These are phyloP conservation scores for Daldinia decipiens DNA, from an alignment of 495 filamentous ascomycete genomes.

Conservation along the genomic window DNA sequence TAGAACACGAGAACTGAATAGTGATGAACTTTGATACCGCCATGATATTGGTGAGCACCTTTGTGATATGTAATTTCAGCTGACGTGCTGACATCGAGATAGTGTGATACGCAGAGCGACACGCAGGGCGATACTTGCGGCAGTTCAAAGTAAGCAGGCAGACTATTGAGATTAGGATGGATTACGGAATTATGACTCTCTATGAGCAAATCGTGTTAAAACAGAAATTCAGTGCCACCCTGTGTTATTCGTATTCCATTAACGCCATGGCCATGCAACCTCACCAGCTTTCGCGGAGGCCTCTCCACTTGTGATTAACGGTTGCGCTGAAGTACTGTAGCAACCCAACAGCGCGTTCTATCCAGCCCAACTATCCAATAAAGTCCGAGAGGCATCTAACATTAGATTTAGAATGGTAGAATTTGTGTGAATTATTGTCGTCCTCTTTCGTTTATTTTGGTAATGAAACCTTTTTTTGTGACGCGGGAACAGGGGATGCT, in stretches of 20 bases:
- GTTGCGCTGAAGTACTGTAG: constrained; percentile 37
- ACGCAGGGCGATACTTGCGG: constrained; percentile 11
- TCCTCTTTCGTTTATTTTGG: constrained; percentile 31
- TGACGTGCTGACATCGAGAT: constrained; percentile 10
- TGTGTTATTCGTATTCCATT: constrained; percentile 41
- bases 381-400: constrained; percentile 39
- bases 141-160: constrained; percentile 9
- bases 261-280: constrained; percentile 46
- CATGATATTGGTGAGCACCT: constrained; percentile 15
- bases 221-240: constrained; percentile 33
- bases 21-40: constrained; percentile 6
- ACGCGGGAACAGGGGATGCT: constrained; percentile 20
- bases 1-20: constrained; percentile 25
- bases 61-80: constrained; percentile 27
- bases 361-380: constrained; percentile 32
- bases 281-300: constrained; percentile 33
- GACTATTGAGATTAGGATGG: constrained; percentile 24
- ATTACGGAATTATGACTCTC: constrained; percentile 47
- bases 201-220: constrained; percentile 45
- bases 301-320: constrained; percentile 36
- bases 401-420: constrained; percentile 37
- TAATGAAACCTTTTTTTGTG: constrained; percentile 18
- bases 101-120: constrained; percentile 16
- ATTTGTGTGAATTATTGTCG: constrained; percentile 29
- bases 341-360: constrained; percentile 37